Percentiles rank a stretch among this genome's conserved stretches.
Evolutionary conservation across 768 basidiomycete genomes (phyloP).

Genomic region (Pleurotus salmoneostramineus): DNA sequence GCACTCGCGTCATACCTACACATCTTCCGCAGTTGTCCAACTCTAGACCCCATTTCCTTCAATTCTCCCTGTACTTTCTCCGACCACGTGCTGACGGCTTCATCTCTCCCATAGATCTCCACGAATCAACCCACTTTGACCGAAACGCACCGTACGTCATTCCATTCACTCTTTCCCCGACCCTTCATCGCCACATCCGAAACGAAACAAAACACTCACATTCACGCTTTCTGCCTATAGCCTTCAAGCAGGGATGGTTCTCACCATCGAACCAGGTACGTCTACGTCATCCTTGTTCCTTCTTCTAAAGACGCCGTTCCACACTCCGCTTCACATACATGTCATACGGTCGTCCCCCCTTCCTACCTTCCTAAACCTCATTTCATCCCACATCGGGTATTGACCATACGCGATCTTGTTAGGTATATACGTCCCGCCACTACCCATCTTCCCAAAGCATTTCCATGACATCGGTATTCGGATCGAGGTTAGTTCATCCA

Average conservation of each 20-base stretch:
- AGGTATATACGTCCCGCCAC: conserved; percentile 88
- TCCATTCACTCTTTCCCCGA: conserved; percentile 3
- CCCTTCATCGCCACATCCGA: neutral
- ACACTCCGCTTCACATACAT: no score
- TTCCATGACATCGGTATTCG: conserved; percentile 92
- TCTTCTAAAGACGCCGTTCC: neutral
- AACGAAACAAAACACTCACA: neutral
- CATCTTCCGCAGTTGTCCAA: no score
- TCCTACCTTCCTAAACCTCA: neutral
- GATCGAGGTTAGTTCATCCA: conserved; percentile 60
- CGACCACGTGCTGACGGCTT: neutral
- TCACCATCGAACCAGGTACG: conserved; percentile 86
- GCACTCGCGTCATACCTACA: no score
- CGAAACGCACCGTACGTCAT: conserved; percentile 46
- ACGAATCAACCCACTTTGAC: conserved; percentile 72
- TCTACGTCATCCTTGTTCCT: conserved; percentile 8
- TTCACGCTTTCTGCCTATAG: conserved; percentile 27
- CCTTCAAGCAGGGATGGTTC: conserved; percentile 81
- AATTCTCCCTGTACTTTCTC: neutral
- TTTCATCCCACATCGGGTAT: neutral
- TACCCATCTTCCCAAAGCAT: conserved; percentile 71
- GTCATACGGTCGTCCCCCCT: no score
- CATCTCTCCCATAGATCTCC: conserved; percentile 58
- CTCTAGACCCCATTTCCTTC: no score
- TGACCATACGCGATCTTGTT: neutral